phyloP scores from a whole-genome alignment of 345 rosid genomes.

The Zanthoxylum bungeanum region DNA sequence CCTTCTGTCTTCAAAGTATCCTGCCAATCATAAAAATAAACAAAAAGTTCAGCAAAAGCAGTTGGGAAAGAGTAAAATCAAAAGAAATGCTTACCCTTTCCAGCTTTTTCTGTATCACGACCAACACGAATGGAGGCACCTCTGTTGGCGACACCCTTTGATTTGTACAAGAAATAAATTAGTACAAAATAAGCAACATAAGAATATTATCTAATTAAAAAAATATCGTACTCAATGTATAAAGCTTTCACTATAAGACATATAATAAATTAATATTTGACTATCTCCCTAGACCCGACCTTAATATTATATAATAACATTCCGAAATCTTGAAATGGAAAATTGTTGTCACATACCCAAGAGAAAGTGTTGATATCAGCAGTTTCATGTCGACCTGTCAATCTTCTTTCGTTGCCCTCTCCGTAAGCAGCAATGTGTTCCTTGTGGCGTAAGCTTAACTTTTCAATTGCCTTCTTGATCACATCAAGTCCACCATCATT shows the following conservation, averaged over 20 bases:
- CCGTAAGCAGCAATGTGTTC: too few species aligned
- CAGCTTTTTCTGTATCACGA: constrained; percentile 68
- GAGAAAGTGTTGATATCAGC: constrained; percentile 72
- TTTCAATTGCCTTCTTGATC: constrained; percentile 72
- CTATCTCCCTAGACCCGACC: too few species aligned
- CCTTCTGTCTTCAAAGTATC: constrained; percentile 85
- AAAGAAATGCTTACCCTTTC: constrained; percentile 50
- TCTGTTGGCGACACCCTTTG: constrained; percentile 76
- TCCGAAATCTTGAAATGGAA: too few species aligned
- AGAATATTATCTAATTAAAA: too few species aligned
- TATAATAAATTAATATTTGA: too few species aligned
- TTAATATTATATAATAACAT: too few species aligned
- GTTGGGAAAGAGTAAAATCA: too few species aligned
- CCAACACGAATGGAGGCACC: constrained; percentile 88
- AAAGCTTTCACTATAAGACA: too few species aligned
- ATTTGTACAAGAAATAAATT: not conserved
- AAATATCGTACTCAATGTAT: too few species aligned
- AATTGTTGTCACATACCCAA: constrained; percentile 43
- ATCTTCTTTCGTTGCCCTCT: constrained; percentile 77
- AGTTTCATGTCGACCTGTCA: constrained; percentile 81
- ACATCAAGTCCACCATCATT: constrained; percentile 58
- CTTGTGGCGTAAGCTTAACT: constrained; percentile 65
- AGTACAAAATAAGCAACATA: too few species aligned
- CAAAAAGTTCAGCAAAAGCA: too few species aligned
- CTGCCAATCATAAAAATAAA: constrained; percentile 28